These are phyloP conservation scores for Ogataea hybrid DNA, from an alignment of 1,139 yeast species.

Conservation along the genomic window DNA sequence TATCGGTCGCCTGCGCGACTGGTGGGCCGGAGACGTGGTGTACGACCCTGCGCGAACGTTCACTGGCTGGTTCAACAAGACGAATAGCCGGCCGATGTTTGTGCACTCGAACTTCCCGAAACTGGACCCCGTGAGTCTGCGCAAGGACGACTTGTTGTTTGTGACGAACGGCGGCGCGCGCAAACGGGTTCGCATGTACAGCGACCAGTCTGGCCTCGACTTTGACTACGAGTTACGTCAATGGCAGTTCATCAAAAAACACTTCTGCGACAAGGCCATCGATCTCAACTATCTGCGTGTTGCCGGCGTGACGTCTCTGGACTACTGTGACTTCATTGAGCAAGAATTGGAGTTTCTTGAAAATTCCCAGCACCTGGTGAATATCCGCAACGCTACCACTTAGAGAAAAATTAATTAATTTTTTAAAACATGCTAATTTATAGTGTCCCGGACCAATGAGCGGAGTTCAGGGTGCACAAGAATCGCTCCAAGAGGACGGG, in stretches of 20 bases:
- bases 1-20: constrained; percentile 10
- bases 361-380: constrained; percentile 12
- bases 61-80: constrained; percentile 29
- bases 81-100: constrained; percentile 35
- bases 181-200: constrained; percentile 48
- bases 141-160: constrained; percentile 32
- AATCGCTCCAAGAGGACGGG: neutral
- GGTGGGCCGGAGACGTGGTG: constrained; percentile 16
- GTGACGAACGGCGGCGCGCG: constrained; percentile 31
- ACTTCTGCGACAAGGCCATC: constrained; percentile 32
- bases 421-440: neutral
- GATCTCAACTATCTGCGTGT: constrained; percentile 28
- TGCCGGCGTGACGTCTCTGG: constrained; percentile 19
- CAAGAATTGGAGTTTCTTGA: constrained; percentile 25
- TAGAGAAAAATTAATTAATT: neutral
- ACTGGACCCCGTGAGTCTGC: constrained; percentile 38
- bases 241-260: constrained; percentile 33
- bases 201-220: constrained; percentile 42
- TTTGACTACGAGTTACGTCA: constrained; percentile 53
- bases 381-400: neutral
- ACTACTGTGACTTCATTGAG: constrained; percentile 27
- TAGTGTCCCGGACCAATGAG: neutral
- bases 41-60: constrained; percentile 20
- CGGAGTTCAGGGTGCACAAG: neutral
- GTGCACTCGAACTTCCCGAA: constrained; percentile 43